These are phyloP conservation scores for Dalechampia spathulata DNA, from an alignment of 441 rosid species.

Conservation along the genomic window DNA sequence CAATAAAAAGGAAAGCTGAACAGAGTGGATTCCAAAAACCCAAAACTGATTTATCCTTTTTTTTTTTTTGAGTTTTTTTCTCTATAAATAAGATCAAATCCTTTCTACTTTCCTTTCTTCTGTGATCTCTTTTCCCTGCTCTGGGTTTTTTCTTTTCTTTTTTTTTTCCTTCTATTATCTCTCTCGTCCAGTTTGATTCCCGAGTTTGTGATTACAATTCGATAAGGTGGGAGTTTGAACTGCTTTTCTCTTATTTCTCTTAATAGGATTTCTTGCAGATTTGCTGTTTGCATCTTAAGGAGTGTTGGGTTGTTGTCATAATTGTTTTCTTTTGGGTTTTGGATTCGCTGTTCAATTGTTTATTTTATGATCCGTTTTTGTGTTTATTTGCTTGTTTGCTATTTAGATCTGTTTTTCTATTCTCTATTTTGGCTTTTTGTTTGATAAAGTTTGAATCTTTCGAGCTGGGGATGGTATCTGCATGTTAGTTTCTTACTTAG, in stretches of 20 bases:
- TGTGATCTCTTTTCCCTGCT: no score
- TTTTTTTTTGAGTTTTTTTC: no score
- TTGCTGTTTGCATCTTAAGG: neutral
- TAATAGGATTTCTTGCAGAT: neutral
- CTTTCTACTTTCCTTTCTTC: no score
- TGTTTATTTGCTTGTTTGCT: neutral
- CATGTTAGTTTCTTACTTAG: neutral
- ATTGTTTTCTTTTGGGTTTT: neutral
- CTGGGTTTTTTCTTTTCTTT: no score
- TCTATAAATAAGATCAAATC: no score
- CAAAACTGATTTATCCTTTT: no score
- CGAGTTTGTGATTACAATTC: neutral
- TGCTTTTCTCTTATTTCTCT: neutral
- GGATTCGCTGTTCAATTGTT: neutral
- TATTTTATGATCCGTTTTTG: neutral
- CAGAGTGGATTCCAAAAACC: no score
- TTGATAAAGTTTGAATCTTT: neutral
- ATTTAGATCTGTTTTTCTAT: slow-evolving; percentile 6
- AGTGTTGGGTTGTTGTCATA: no score
- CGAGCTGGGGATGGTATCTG: neutral
- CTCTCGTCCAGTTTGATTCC: neutral
- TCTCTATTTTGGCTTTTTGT: neutral
- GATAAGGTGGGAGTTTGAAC: neutral
- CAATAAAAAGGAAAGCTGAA: no score
- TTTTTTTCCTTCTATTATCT: no score